Base-by-base conservation (phyloP, 768 basidiomycete genomes). In the Nevesoporus exiguus region DNA sequence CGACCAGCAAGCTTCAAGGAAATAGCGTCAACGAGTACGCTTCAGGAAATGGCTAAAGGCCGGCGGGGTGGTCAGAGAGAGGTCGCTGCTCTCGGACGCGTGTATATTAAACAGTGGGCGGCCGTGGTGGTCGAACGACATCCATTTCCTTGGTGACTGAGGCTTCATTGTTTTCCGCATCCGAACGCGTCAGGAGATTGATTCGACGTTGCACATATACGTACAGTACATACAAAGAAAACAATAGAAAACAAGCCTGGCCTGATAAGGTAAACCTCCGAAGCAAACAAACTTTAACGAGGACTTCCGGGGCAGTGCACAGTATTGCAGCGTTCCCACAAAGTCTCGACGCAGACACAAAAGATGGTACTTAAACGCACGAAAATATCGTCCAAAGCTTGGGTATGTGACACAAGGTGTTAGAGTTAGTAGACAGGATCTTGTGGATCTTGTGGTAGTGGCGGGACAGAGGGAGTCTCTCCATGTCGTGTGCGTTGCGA, bases 401-500 rank as follows among this genome's bases (percentile, higher is more conserved):
- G 60, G 69, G 61, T 71, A 69, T 63, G 71, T 65, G 19, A 25
- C 55, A 49, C 55, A 57, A 58, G 57, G 63, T 62, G 67, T 67
- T 47, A 54, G 48, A 57, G 40, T 57, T 58, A 52, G 21, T 42
- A 45, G 3, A 41, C 36, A 45, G 27, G 34, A 33, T 29, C 29
- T 49, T 54, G 68, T 25, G 61, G 44, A 25, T 55, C 55, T 19
- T 54, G 51, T 8, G 74, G 70, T 22, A 74, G 56, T 3, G 66
- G 54, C 6, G 69, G 72, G 19, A 75, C 30, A 24, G 63, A 54
- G 36, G 68, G 68, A 29, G 46, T 51, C 9, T 64, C 59, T 33
- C 47, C 66, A n/a, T 71, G 70, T 5, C 74, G 71, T 9, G 79
- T 77, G 49, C 87, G 78, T 63, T 81, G 82, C 34, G 79, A 68